Evolutionary conservation across 2,329 filamentous ascomycete species (phyloP), one percentile per base, ranked within the genome.

Genomic region (Xylaria arbuscula): DNA sequence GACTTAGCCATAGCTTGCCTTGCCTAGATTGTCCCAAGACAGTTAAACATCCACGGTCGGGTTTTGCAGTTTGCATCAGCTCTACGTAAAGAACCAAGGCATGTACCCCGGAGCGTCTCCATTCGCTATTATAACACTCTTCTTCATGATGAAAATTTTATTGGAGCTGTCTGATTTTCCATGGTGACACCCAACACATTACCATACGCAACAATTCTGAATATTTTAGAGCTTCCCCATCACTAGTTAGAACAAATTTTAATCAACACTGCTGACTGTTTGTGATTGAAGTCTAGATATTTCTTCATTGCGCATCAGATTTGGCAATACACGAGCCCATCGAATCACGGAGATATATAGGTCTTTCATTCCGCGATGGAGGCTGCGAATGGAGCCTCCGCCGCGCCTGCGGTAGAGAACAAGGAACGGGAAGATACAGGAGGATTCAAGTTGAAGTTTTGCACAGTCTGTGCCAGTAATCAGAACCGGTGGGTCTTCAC

Each of bases 381-480:
- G 64, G 75, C 73, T 47, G 70, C 78, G 34, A 85, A 85, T 68
- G 85, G 82, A 64, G 69, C 70, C 34, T 42, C 64, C 13, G 24
- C 36, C 8, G 56, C 73, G 24, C 67, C 78, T 3, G 70, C 76
- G 22, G 71, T 76, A 47, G 78, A 81, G 64, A 84, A 85, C 66
- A 83, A 83, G 63, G 81, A 83, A 32, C 80, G 83, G 15, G 84
- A 87, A 51, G 84, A 85, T 19, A 81, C 84, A 32, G 83, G 83
- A n/a, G 88, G 86, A 61, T 97, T 90, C 86, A 97, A 96, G 82
- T 87, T 99, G 70, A 97, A 93, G 78, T 98, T 98, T 82, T 98
- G 94, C 84, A 98, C 96, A 2, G 95, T 99, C n/a, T 99, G 96
- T 82, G 96, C 96, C 8, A 97, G 94, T 77, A 99, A 99, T 77